Base-by-base conservation (phyloP, 2,329 filamentous ascomycete genomes). In the Nemania abortiva region DNA sequence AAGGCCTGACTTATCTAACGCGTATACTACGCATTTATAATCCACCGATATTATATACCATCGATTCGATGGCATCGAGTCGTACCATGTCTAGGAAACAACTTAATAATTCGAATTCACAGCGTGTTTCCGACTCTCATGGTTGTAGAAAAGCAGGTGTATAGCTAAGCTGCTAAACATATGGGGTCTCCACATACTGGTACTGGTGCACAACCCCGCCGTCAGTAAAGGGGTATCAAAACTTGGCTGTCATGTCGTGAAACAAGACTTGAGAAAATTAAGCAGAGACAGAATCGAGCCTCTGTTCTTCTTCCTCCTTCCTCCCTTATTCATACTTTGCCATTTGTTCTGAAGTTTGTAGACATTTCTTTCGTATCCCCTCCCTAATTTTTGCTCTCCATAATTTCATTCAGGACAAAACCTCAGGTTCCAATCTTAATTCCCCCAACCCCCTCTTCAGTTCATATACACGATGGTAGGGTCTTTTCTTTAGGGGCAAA, bases 221-320 rank as follows among this genome's bases (percentile, higher is more conserved):
- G n/a, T 13, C 15, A 22, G 22, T 20, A 29, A 53, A 29, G 15
- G 59, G 49, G 31, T 53, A 29, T 62, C 15, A 42, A 53, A 62
- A 29, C 15, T 11, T 20, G 29, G 27, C 2, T 52, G 45, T 50
- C n/a, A 6, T 37, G 57, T 39, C 45, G 57, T 22, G 31, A 60
- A 60, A 52, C 29, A 20, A 27, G 57, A 52, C 29, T 11, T 4
- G 39, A 50, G 18, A n/a, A 45, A 53, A 20, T 13, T 27, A 53
- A 37, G 13, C 6, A 20, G 42, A 29, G 31, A 2, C 29, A 53
- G 4, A 42, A 54, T 15, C 29, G 22, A 22, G 24, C 24, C 7
- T 9, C n/a, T 6, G 10, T n/a, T n/a, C 49, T 15, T 52, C 49
- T 29, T 53, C 50, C 24, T 53, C 24, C 4, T 11, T 31, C 13